These are phyloP conservation scores for Globisporangium viniferum DNA, from an alignment of 352 stramenopile genomes.

Conservation along the genomic window DNA sequence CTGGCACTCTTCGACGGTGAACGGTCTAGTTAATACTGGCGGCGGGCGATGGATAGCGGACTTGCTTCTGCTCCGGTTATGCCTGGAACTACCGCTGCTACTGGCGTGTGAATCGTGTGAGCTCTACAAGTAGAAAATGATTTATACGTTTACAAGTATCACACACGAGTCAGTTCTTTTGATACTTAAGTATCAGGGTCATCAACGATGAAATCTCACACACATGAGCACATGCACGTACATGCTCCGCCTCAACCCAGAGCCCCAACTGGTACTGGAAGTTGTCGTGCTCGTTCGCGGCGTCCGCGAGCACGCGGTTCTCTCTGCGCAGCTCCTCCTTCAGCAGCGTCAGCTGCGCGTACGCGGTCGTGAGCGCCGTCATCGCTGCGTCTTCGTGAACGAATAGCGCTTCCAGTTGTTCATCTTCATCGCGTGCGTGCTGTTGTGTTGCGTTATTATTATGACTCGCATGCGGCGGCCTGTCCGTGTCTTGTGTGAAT, in stretches of 20 bases:
- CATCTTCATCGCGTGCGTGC: background rate
- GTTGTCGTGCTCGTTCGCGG: conserved; percentile 30
- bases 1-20: conserved; percentile 39
- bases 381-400: background rate
- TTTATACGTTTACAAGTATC: background rate
- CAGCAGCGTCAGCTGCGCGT: conserved; percentile 43
- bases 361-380: conserved; percentile 28
- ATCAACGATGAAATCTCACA: background rate
- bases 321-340: conserved; percentile 46
- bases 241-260: conserved; percentile 22
- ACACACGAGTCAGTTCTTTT: background rate
- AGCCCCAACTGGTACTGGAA: conserved; percentile 39
- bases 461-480: background rate
- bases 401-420: background rate
- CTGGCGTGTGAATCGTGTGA: background rate
- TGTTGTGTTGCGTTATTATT: background rate
- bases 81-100: background rate
- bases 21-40: background rate
- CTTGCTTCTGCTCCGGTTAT: background rate
- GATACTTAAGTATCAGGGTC: background rate
- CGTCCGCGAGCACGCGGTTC: conserved; percentile 40
- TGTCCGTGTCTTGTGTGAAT: background rate
- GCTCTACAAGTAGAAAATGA: background rate
- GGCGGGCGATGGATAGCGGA: background rate
- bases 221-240: background rate